These are phyloP conservation scores for Pseudozyma tsukubaensis DNA, from an alignment of 1,284 basidiomycete genomes.

Conservation along the genomic window DNA sequence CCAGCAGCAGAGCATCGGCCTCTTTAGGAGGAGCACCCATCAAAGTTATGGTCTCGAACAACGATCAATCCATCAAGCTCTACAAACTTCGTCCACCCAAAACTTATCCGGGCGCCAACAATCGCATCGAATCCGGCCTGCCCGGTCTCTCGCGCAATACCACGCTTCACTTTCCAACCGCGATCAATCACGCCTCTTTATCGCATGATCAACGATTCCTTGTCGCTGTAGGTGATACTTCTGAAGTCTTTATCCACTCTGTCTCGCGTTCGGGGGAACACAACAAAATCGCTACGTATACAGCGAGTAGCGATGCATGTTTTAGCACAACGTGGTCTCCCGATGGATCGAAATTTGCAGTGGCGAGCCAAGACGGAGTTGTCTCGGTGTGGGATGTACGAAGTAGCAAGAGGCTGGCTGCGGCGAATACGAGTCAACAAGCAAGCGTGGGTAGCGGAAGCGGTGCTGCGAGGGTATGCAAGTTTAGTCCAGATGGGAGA, in stretches of 20 bases:
- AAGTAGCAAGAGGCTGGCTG: slow-evolving; percentile 58
- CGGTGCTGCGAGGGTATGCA: slow-evolving; percentile 54
- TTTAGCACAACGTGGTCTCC: slow-evolving; percentile 85
- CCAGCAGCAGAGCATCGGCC: not conserved
- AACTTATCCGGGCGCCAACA: slow-evolving; percentile 64
- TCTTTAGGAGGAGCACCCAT: slow-evolving; percentile 15
- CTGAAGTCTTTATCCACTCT: slow-evolving; percentile 75
- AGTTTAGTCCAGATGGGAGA: slow-evolving; percentile 55
- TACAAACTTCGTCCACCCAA: slow-evolving; percentile 56
- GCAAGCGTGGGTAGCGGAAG: slow-evolving; percentile 25
- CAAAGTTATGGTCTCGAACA: slow-evolving; percentile 80
- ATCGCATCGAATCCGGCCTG: slow-evolving; percentile 46
- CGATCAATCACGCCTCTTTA: slow-evolving; percentile 69
- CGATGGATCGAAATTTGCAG: slow-evolving; percentile 83
- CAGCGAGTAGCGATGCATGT: slow-evolving; percentile 72
- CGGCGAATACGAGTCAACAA: slow-evolving; percentile 41
- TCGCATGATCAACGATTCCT: slow-evolving; percentile 85
- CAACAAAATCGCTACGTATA: slow-evolving; percentile 47
- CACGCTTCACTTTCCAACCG: slow-evolving; percentile 49
- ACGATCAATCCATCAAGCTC: slow-evolving; percentile 81
- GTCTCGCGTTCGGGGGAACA: slow-evolving; percentile 45
- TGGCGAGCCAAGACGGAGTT: slow-evolving; percentile 85
- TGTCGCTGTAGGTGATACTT: slow-evolving; percentile 85
- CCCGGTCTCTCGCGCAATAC: slow-evolving; percentile 74
- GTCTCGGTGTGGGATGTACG: slow-evolving; percentile 74